These are phyloP conservation scores for Trypanosoma conorhini DNA, from an alignment of 208 protist genomes.

Conservation along the genomic window DNA sequence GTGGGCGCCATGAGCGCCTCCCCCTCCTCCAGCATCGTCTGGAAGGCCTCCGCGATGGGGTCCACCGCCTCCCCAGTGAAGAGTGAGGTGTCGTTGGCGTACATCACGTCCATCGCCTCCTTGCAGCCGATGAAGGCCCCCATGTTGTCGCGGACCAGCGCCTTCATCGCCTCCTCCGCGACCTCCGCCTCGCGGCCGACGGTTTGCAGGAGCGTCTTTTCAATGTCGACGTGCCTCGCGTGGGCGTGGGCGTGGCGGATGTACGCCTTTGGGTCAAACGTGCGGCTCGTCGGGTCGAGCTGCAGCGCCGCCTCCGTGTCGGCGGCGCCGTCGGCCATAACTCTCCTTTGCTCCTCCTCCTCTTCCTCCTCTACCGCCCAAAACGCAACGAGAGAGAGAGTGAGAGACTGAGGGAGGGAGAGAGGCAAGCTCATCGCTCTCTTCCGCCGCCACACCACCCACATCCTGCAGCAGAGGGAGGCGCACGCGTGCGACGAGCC, in stretches of 20 bases:
- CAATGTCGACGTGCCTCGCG: constrained; percentile 53
- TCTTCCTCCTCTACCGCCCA: background rate
- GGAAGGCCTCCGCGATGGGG: constrained; percentile 54
- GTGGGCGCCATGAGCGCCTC: constrained; percentile 57
- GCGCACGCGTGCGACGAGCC: too few relatives aligned
- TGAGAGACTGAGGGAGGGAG: background rate
- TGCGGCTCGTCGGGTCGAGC: constrained; percentile 68
- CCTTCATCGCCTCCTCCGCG: constrained; percentile 64
- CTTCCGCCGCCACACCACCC: background rate
- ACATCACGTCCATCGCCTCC: constrained; percentile 80
- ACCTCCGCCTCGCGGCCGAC: constrained; percentile 38
- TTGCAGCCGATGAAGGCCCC: constrained; percentile 85
- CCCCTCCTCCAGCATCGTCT: constrained; percentile 44
- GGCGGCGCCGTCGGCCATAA: background rate
- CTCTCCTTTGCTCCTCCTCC: background rate
- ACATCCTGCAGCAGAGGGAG: too few relatives aligned
- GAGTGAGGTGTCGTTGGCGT: constrained; percentile 59
- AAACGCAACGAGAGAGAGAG: background rate
- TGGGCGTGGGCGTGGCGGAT: constrained; percentile 46
- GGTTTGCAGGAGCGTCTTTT: constrained; percentile 46
- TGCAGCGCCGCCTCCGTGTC: constrained; percentile 13
- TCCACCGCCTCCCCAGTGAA: constrained; percentile 86
- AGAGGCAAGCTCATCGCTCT: background rate
- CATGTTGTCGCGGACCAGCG: constrained; percentile 80
- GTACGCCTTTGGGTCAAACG: constrained; percentile 72